Evolutionary conservation across 192 early-diverging fungal species (phyloP).

Genomic region (Pilaira anomala): DNA sequence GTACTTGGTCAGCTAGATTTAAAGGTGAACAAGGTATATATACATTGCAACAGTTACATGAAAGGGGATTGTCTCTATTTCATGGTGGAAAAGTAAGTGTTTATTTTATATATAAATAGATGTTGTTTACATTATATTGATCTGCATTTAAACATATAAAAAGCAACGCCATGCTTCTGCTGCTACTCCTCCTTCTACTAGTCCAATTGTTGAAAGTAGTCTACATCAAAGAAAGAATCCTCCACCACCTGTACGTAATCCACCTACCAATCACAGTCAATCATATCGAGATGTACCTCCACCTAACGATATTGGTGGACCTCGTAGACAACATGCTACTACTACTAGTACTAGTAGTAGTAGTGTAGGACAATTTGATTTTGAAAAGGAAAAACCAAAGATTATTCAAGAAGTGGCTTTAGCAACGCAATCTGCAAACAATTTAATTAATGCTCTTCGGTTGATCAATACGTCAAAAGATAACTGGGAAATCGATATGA

Average conservation of each 20-base stretch:
- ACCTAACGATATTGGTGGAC: conserved; percentile 9
- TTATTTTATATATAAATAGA: not conserved
- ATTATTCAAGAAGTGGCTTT: conserved; percentile 36
- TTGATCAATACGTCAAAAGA: no score
- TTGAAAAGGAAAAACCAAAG: conserved; percentile 33
- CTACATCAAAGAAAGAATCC: conserved; percentile 4
- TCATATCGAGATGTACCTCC: not conserved
- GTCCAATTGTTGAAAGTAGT: not conserved
- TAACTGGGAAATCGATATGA: conserved; percentile 21
- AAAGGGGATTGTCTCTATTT: conserved; percentile 19
- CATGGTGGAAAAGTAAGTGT: not conserved
- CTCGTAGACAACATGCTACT: not conserved
- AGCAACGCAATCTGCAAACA: conserved; percentile 32
- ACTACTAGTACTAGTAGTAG: conserved; percentile 1
- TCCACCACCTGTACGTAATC: not conserved
- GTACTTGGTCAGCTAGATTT: conserved; percentile 32
- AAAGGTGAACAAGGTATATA: conserved; percentile 33
- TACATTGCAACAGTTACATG: conserved; percentile 20
- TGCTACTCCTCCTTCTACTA: not conserved
- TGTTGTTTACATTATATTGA: no score
- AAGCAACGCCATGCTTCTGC: not conserved
- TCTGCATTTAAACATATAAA: not conserved
- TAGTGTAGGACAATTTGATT: conserved; percentile 25
- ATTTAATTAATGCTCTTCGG: conserved; percentile 23
- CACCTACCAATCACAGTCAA: conserved; percentile 7